Conservation (phyloP, 1,284 basidiomycete genomes). For the Athelia psychrophila region DNA sequence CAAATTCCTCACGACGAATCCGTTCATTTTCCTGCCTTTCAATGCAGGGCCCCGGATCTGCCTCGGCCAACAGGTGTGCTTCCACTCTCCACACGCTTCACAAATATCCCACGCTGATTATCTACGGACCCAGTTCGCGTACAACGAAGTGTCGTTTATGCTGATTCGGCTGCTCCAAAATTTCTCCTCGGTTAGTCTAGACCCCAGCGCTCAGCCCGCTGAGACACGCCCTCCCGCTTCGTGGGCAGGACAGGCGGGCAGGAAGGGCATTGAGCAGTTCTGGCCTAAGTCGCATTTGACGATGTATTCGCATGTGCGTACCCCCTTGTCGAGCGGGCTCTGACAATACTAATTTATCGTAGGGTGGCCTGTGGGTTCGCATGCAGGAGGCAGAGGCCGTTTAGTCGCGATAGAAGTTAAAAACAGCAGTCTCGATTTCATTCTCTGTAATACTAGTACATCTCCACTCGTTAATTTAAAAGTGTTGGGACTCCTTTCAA, state of each 20-base stretch:
- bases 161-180: constrained; percentile 61
- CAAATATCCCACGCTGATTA: constrained; percentile 14
- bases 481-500: no score
- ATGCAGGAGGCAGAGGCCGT: constrained; percentile 13
- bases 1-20: constrained; percentile 35
- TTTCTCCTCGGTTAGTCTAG: constrained; percentile 47
- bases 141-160: constrained; percentile 68
- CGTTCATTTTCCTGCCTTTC: constrained; percentile 48
- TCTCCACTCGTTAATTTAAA: no score
- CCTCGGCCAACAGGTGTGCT: constrained; percentile 36
- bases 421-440: no score
- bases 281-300: constrained; percentile 54
- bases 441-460: no score
- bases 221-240: constrained; percentile 39
- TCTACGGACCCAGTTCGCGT: constrained; percentile 65
- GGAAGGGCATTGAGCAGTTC: constrained; percentile 45
- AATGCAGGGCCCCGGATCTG: constrained; percentile 48
- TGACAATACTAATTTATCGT: constrained; percentile 18
- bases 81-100: no score
- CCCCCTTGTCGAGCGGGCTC: constrained; percentile 21
- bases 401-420: no score
- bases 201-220: constrained; percentile 41
- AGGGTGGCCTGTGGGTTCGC: constrained; percentile 40
- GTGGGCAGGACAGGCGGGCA: constrained; percentile 40
- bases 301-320: constrained; percentile 38